Evolutionary conservation across 2,329 filamentous ascomycete species (phyloP).

Genomic region (Arthroderma sp.): DNA sequence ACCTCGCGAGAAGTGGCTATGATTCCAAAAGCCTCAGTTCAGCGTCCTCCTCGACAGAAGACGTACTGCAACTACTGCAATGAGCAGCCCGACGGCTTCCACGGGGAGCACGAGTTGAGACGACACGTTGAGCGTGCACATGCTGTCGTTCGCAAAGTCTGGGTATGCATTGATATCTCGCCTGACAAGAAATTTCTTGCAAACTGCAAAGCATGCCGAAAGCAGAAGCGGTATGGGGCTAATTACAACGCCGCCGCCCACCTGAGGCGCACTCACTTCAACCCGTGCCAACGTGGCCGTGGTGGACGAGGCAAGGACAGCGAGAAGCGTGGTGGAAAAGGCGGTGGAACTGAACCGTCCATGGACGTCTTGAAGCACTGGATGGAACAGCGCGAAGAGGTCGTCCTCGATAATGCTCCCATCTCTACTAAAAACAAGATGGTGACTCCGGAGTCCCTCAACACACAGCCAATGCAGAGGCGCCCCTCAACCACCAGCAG

Average conservation of each 20-base stretch:
- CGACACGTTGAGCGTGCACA: slow-evolving; percentile 59
- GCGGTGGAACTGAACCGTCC: slow-evolving; percentile 46
- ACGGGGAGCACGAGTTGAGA: slow-evolving; percentile 70
- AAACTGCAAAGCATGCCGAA: slow-evolving; percentile 72
- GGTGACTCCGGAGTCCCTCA: background rate
- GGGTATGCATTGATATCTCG: slow-evolving; percentile 49
- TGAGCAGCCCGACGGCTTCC: slow-evolving; percentile 64
- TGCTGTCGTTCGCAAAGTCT: slow-evolving; percentile 43
- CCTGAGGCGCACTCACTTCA: slow-evolving; percentile 77
- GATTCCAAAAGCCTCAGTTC: slow-evolving; percentile 43
- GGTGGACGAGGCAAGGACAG: slow-evolving; percentile 45
- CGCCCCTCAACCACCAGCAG: slow-evolving; percentile 10
- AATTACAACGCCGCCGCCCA: slow-evolving; percentile 95
- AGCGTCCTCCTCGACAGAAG: slow-evolving; percentile 57
- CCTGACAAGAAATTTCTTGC: slow-evolving; percentile 51
- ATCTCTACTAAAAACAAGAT: slow-evolving; percentile 15
- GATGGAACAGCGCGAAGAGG: slow-evolving; percentile 45
- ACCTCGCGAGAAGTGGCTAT: slow-evolving; percentile 42
- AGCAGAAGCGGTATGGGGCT: slow-evolving; percentile 67
- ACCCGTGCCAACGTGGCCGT: slow-evolving; percentile 45
- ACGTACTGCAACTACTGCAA: slow-evolving; percentile 58
- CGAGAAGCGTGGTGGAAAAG: slow-evolving; percentile 48
- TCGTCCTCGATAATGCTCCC: slow-evolving; percentile 24
- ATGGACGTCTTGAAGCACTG: slow-evolving; percentile 49
- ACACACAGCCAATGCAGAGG: slow-evolving; percentile 1